Evolutionary conservation across 345 rosid genomes (phyloP), one percentile per base, ranked within the genome.

Genomic region (Citrus cavaleriei): DNA sequence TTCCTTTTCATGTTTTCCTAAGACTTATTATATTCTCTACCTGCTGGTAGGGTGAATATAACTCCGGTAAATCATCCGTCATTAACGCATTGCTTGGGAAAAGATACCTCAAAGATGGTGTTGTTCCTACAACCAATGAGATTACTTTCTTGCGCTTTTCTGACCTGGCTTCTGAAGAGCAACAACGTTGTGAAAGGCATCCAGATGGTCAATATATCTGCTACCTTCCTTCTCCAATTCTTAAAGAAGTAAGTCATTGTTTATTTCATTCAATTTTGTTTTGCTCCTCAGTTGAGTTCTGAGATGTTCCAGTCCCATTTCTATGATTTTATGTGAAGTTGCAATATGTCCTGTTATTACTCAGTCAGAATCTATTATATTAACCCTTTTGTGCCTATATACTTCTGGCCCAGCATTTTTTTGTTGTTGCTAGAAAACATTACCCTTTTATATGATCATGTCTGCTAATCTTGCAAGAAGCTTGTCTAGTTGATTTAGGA

Each of bases 1-100:
- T 78, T 59, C 34, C 27, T n/a, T n/a, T 22, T 42, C 24, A 58
- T 13, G n/a, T 64, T 76, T 21, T 74, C n/a, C 25, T 28, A 3
- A 73, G 73, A 70, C 4, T 81, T 77, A 30, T 68, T 66, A 69
- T 32, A 76, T 35, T 59, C 77, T 81, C 63, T 84, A 77, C 69
- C 60, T 78, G 77, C 66, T 72, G 40, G 64, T 84, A 96, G 99
- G 98, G 99, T 80, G 99, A 96, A 77, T 94, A 91, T 72, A 96
- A 94, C 83, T 93, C 99, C 16, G 99, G 99, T 35, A 96, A 96
- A 89, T 94, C 99, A 68, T 89, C 92, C 30, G 95, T 96, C 79
- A 94, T 94, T 74, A 96, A 94, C 84, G 97, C 99, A 25, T 91
- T 96, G 83, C 97, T 96, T 74, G 98, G 99, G 77, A 79, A 91